A percentile compares a stretch with the other conserved stretches of the same genome.
phyloP scores from a whole-genome alignment of 768 basidiomycete species.

The Phaffia australis region DNA sequence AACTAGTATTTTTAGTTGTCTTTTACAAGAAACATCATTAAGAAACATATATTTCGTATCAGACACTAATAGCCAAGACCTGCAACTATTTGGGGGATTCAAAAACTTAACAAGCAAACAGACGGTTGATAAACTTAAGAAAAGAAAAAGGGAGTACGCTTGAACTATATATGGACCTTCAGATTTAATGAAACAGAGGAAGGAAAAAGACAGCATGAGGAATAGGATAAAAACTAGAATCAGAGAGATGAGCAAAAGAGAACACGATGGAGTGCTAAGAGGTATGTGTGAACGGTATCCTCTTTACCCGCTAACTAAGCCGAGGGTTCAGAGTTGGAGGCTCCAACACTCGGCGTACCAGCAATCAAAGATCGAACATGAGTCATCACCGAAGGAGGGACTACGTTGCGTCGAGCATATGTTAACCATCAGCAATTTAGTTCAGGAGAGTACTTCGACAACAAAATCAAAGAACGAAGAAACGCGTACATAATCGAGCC shows the following conservation, averaged over 20 bases:
- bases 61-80: no score
- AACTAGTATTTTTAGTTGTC: no score
- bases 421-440: neutral
- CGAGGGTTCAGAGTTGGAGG: neutral
- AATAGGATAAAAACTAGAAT: neutral
- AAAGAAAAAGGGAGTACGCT: neutral
- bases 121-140: neutral
- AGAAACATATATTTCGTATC: no score
- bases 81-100: no score
- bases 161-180: no score
- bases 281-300: neutral
- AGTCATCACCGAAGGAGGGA: constrained; percentile 18
- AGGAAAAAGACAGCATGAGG: neutral
- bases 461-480: neutral
- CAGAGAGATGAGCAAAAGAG: neutral
- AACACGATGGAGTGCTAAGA: neutral
- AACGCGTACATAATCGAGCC: constrained; percentile 42
- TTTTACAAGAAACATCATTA: no score
- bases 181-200: neutral
- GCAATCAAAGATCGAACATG: constrained; percentile 7
- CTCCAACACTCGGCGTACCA: neutral
- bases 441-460: neutral
- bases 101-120: no score
- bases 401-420: neutral
- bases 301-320: neutral